These are phyloP conservation scores for Kurtzmaniella natalensis DNA, from an alignment of 1,139 yeast species.

Conservation along the genomic window DNA sequence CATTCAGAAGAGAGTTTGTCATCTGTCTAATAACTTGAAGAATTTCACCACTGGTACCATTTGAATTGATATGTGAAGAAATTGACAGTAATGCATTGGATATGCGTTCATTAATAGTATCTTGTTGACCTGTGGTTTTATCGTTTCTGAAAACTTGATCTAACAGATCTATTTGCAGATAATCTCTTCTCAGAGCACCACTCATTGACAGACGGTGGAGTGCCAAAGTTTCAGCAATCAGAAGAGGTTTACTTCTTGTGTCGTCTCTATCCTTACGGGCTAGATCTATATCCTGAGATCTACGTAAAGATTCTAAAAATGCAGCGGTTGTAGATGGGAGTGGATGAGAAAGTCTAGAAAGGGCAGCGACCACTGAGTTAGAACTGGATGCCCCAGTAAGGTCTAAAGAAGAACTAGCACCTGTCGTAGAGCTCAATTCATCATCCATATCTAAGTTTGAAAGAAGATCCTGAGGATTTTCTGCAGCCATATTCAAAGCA, in stretches of 20 bases:
- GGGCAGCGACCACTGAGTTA: slow-evolving; percentile 11
- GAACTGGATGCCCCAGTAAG: no score
- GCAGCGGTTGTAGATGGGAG: slow-evolving; percentile 14
- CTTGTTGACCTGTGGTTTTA: slow-evolving; percentile 7
- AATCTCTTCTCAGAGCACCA: slow-evolving; percentile 23
- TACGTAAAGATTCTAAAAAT: slow-evolving; percentile 14
- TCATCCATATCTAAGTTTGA: slow-evolving; percentile 43
- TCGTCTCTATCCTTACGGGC: slow-evolving; percentile 4
- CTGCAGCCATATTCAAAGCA: slow-evolving; percentile 70
- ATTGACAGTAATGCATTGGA: slow-evolving; percentile 26
- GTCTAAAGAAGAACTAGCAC: background rate
- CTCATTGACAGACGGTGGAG: slow-evolving; percentile 43
- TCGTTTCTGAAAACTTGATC: slow-evolving; percentile 19
- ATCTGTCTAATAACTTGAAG: slow-evolving; percentile 36
- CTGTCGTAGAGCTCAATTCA: slow-evolving; percentile 3
- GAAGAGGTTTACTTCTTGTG: slow-evolving; percentile 28
- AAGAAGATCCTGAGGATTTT: slow-evolving; percentile 54
- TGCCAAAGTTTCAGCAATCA: slow-evolving; percentile 66
- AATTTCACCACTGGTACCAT: slow-evolving; percentile 21
- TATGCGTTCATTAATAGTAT: slow-evolving; percentile 25
- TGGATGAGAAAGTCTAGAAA: slow-evolving; percentile 10
- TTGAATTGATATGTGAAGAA: slow-evolving; percentile 16
- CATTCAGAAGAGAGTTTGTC: slow-evolving; percentile 26
- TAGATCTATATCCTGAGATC: slow-evolving; percentile 13
- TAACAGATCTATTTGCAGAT: slow-evolving; percentile 21